Evolutionary conservation across 441 rosid genomes (phyloP).

Genomic region (Flueggea neowawraea): DNA sequence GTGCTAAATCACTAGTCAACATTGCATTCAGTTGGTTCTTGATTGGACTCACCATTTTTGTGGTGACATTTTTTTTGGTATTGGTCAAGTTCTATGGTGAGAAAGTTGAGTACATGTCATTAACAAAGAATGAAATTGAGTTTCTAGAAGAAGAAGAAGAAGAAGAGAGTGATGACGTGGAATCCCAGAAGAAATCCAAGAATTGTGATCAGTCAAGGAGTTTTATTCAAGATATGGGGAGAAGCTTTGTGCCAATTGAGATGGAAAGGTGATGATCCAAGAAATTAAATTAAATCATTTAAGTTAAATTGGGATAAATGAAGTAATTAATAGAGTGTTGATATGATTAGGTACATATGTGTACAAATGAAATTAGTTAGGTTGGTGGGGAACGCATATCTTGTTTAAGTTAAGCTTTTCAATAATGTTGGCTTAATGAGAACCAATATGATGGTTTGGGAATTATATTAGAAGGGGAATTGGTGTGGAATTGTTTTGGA

Average conservation of each 20-base stretch:
- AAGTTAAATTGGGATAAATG: not conserved
- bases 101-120: slow-evolving; percentile 33
- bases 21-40: slow-evolving; percentile 68
- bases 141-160: slow-evolving; percentile 28
- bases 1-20: slow-evolving; percentile 77
- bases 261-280: slow-evolving; percentile 30
- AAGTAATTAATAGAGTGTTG: not conserved
- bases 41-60: slow-evolving; percentile 40
- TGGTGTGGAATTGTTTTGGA: slow-evolving; percentile 13
- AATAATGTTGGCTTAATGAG: slow-evolving; percentile 28
- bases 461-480: not conserved
- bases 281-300: not conserved
- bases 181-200: slow-evolving; percentile 30
- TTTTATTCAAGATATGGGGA: slow-evolving; percentile 35
- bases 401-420: slow-evolving; percentile 21
- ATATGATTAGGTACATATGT: slow-evolving; percentile 5
- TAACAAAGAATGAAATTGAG: slow-evolving; percentile 30
- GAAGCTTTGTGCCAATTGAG: slow-evolving; percentile 20
- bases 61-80: slow-evolving; percentile 42
- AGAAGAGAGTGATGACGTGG: slow-evolving; percentile 34
- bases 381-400: slow-evolving; percentile 10
- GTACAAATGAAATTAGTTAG: slow-evolving; percentile 7
- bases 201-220: slow-evolving; percentile 17
- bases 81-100: slow-evolving; percentile 36
- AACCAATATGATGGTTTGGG: slow-evolving; percentile 9